phyloP scores from a whole-genome alignment of 768 basidiomycete species.

The Kwoniella sp. region DNA sequence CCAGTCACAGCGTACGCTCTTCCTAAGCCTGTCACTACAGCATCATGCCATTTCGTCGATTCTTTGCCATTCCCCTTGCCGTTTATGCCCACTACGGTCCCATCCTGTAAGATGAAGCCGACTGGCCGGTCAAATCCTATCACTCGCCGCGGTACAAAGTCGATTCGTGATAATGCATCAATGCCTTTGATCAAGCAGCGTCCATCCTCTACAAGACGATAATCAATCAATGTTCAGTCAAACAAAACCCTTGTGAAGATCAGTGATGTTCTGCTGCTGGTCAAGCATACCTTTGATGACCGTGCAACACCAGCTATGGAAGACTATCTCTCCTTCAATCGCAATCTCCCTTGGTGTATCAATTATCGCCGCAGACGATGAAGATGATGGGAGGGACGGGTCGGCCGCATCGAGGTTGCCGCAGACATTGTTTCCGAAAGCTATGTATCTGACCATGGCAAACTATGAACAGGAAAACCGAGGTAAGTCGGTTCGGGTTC shows the following conservation, averaged over 20 bases:
- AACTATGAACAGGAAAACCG: too few species aligned
- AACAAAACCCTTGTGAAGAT: not conserved
- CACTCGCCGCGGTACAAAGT: conserved; percentile 2
- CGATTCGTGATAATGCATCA: not conserved
- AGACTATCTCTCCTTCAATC: conserved; percentile 15
- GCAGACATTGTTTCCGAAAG: conserved; percentile 36
- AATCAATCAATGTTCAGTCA: not conserved
- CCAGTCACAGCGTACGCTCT: conserved; percentile 20
- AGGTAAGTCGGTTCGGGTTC: not conserved
- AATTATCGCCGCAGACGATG: conserved; percentile 5
- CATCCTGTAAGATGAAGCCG: conserved; percentile 22
- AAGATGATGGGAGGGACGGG: not conserved
- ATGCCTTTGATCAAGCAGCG: not conserved
- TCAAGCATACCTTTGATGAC: conserved; percentile 22
- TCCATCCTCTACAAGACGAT: not conserved
- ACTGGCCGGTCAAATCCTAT: conserved; percentile 26
- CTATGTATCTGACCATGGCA: conserved; percentile 11
- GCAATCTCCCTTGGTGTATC: conserved; percentile 20
- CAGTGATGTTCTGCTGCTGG: not conserved
- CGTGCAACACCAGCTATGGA: conserved; percentile 34
- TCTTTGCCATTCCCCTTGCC: not conserved
- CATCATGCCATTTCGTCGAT: conserved; percentile 22
- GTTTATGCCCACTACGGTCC: conserved; percentile 4
- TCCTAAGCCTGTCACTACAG: conserved; percentile 28
- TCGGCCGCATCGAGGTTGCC: conserved; percentile 29